These are phyloP conservation scores for Penicillium sp. DNA, from an alignment of 2,329 filamentous ascomycete genomes.

Conservation along the genomic window DNA sequence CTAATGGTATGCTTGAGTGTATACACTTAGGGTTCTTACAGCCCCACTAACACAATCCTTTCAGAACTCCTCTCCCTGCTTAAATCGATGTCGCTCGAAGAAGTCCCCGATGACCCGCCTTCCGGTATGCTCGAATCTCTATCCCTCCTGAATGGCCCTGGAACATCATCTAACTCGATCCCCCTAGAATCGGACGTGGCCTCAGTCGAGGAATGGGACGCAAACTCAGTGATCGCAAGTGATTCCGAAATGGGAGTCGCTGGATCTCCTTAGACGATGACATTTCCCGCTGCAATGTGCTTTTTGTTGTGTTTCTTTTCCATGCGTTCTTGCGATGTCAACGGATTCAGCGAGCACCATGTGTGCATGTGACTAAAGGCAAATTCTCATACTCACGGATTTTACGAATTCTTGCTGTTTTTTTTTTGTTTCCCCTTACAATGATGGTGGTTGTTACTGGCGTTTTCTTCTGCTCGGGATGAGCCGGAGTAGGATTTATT, in stretches of 20 bases:
- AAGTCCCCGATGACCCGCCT: constrained; percentile 39
- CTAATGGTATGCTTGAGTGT: constrained; percentile 33
- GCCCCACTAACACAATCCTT: neutral
- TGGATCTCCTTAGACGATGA: constrained; percentile 32
- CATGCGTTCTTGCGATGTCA: constrained; percentile 3
- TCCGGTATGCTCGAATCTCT: constrained; percentile 36
- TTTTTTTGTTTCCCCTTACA: neutral
- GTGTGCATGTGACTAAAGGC: neutral
- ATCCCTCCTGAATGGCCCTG: neutral
- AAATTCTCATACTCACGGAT: constrained; percentile 3
- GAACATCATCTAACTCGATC: constrained; percentile 2
- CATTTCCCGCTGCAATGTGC: neutral
- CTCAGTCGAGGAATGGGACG: constrained; percentile 44
- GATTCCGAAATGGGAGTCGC: constrained; percentile 42
- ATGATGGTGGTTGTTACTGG: neutral
- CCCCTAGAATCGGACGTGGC: constrained; percentile 40
- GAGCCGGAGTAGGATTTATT: constrained; percentile 1
- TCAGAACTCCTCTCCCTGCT: constrained; percentile 34
- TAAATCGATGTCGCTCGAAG: constrained; percentile 37
- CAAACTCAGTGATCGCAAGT: constrained; percentile 41
- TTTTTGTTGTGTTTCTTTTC: neutral
- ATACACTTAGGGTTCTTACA: neutral
- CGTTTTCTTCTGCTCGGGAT: neutral
- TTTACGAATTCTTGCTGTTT: constrained; percentile 5
- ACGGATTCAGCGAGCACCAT: neutral